Evolutionary conservation across 75 land plant genomes (phyloP).

Genomic region (Azolla pinnata): DNA sequence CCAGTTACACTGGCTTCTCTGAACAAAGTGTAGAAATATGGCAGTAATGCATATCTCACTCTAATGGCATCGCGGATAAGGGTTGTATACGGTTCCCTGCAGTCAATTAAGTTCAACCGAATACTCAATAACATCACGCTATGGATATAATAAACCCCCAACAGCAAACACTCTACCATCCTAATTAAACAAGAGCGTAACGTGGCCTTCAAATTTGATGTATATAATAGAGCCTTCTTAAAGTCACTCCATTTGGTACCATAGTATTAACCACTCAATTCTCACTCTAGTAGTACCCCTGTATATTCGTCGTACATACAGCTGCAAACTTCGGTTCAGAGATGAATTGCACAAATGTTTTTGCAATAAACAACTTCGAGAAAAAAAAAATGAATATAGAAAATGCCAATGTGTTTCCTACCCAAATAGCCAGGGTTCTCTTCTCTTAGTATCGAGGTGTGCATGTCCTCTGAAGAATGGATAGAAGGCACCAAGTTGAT

Average conservation of each 20-base stretch:
- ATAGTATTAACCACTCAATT: too few relatives aligned
- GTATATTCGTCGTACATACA: too few relatives aligned
- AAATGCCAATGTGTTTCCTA: constrained; percentile 16
- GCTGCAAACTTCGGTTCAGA: too few relatives aligned
- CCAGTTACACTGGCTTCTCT: constrained; percentile 78
- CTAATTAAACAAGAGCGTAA: too few relatives aligned
- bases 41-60: constrained; percentile 61
- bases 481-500: constrained; percentile 92
- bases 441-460: constrained; percentile 89
- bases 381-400: not conserved
- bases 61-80: constrained; percentile 84
- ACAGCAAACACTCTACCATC: too few relatives aligned
- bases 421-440: constrained; percentile 99
- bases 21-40: constrained; percentile 86
- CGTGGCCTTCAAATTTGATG: too few relatives aligned
- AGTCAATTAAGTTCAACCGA: too few relatives aligned
- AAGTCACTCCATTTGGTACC: too few relatives aligned
- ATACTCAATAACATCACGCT: too few relatives aligned
- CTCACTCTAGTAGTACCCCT: too few relatives aligned
- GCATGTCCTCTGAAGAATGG: constrained; percentile 98
- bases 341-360: not conserved
- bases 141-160: too few relatives aligned
- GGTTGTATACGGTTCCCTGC: constrained; percentile 78
- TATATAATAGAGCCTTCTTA: too few relatives aligned
- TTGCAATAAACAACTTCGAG: not conserved